Evolutionary conservation across 192 early-diverging fungal genomes (phyloP).

Genomic region (Bifiguratus adelaidae): DNA sequence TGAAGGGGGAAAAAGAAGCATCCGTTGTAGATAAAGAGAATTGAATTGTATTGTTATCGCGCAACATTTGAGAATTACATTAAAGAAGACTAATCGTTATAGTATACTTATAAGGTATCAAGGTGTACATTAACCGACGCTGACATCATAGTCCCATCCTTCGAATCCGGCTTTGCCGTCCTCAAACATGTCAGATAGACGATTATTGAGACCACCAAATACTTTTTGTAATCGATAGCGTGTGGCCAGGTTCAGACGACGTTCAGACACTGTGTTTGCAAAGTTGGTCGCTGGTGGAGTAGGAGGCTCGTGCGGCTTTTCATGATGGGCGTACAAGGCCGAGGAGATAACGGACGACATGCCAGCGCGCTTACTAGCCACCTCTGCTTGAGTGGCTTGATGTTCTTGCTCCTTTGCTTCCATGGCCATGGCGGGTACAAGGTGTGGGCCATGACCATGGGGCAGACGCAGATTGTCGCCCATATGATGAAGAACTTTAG

Average conservation of each 20-base stretch:
- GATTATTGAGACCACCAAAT: constrained; percentile 31
- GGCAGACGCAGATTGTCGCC: too few species aligned
- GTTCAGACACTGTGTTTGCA: constrained; percentile 7
- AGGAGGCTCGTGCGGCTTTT: not conserved
- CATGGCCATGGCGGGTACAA: constrained; percentile 13
- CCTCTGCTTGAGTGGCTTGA: too few species aligned
- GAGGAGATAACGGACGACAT: too few species aligned
- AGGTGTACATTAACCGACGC: too few species aligned
- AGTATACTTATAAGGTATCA: too few species aligned
- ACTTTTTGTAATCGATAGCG: constrained; percentile 33
- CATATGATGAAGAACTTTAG: too few species aligned
- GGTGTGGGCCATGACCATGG: not conserved
- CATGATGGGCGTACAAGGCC: not conserved
- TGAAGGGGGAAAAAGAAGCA: constrained; percentile 10
- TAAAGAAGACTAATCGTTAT: too few species aligned
- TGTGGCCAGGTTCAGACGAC: constrained; percentile 24
- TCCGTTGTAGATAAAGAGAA: too few species aligned
- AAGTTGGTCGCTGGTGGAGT: not conserved
- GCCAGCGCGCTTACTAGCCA: too few species aligned
- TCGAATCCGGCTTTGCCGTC: constrained; percentile 23
- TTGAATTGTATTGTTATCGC: too few species aligned
- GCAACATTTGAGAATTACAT: too few species aligned
- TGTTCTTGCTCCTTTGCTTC: too few species aligned
- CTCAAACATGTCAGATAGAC: constrained; percentile 32
- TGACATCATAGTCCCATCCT: constrained; percentile 44